Conservation (phyloP, 352 stramenopile species). For the Phytophthora megakarya region DNA sequence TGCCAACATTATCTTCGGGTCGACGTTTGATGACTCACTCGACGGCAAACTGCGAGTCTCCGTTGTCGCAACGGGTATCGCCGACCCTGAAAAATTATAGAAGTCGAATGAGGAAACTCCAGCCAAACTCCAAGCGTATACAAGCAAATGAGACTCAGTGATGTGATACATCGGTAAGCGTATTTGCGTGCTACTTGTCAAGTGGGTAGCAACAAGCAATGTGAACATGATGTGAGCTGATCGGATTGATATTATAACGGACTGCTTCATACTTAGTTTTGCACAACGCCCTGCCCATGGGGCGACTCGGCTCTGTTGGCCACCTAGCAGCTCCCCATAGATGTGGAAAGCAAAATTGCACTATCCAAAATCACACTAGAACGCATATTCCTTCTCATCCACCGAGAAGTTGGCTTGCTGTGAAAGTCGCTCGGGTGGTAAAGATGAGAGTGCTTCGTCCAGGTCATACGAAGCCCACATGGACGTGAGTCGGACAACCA, state of each 20-base stretch:
- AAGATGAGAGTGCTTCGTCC: slow-evolving; percentile 54
- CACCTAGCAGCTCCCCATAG: slow-evolving; percentile 30
- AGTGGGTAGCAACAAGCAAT: neutral
- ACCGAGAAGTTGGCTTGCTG: slow-evolving; percentile 50
- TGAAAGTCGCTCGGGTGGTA: slow-evolving; percentile 53
- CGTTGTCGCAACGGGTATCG: slow-evolving; percentile 86
- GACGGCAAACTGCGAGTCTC: slow-evolving; percentile 86
- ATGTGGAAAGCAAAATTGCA: slow-evolving; percentile 38
- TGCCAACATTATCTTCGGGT: slow-evolving; percentile 90
- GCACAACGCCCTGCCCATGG: slow-evolving; percentile 31
- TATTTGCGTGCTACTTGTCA: slow-evolving; percentile 11
- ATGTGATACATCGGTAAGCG: neutral
- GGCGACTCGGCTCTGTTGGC: slow-evolving; percentile 26
- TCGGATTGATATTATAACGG: slow-evolving; percentile 40
- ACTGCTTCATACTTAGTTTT: slow-evolving; percentile 49
- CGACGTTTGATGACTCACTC: slow-evolving; percentile 83
- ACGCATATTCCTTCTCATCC: slow-evolving; percentile 48
- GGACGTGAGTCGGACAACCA: slow-evolving; percentile 71
- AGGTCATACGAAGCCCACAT: slow-evolving; percentile 84
- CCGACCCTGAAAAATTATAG: slow-evolving; percentile 83
- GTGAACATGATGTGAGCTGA: slow-evolving; percentile 15
- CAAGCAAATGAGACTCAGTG: slow-evolving; percentile 8
- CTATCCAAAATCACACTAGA: slow-evolving; percentile 28
- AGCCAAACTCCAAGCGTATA: slow-evolving; percentile 1
- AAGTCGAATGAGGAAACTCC: slow-evolving; percentile 9